A percentile compares a stretch with the other conserved stretches of the same genome.
These are phyloP conservation scores for Fusarium verticillioides DNA, from an alignment of 2,329 filamentous ascomycete species.

Conservation along the genomic window DNA sequence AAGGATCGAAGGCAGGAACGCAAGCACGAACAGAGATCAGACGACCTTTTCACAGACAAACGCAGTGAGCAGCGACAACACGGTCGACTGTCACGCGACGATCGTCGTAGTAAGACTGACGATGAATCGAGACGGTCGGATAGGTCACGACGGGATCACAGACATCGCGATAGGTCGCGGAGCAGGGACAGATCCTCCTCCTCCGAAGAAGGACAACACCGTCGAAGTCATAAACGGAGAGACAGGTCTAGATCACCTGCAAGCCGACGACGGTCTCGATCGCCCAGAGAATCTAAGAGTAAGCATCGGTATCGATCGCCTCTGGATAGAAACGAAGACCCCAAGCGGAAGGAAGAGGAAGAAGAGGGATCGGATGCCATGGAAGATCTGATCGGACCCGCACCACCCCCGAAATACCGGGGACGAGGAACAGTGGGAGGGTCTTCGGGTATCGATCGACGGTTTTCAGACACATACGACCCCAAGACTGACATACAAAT, in stretches of 20 bases:
- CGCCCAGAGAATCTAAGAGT: conserved; percentile 45
- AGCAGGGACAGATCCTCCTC: conserved; percentile 21
- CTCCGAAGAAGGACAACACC: conserved; percentile 25
- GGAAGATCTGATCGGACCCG: conserved; percentile 81
- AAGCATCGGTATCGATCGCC: conserved; percentile 51
- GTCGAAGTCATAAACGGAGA: conserved; percentile 30
- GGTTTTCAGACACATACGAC: conserved; percentile 77
- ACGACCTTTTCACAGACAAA: conserved; percentile 39
- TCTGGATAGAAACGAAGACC: conserved; percentile 22
- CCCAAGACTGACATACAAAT: conserved; percentile 66
- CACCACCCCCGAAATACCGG: conserved; percentile 64
- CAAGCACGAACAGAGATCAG: conserved; percentile 6
- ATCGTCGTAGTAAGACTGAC: conserved; percentile 26
- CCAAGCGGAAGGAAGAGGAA: conserved; percentile 25
- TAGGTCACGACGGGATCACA: conserved; percentile 28
- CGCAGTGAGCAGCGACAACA: conserved; percentile 33
- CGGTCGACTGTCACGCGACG: conserved; percentile 43
- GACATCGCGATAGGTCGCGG: conserved; percentile 32
- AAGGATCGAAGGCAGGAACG: conserved; percentile 8
- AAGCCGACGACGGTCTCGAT: conserved; percentile 46
- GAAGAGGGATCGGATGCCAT: conserved; percentile 72
- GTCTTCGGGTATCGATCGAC: conserved; percentile 77
- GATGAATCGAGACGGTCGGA: conserved; percentile 23
- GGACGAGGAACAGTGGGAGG: conserved; percentile 75
- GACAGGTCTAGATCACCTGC: conserved; percentile 44